Conservation (phyloP, 2,329 filamentous ascomycete species). For the Aspergillus pseudoterreus region DNA sequence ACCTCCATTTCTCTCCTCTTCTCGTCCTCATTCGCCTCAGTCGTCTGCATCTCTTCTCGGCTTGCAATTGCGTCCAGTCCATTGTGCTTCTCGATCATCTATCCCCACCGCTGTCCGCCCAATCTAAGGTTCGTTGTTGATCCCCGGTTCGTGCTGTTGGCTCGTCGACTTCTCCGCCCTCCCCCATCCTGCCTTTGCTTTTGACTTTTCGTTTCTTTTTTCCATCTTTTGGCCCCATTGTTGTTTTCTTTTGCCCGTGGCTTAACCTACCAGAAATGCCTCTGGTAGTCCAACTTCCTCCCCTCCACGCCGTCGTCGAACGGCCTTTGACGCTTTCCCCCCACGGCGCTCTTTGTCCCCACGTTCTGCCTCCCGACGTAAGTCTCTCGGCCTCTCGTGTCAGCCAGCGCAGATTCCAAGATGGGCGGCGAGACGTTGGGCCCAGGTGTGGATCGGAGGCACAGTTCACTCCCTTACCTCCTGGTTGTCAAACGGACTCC, state of each 20-base stretch:
- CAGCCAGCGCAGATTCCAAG: constrained; percentile 5
- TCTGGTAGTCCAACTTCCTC: background rate
- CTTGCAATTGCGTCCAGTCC: background rate
- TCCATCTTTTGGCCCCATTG: background rate
- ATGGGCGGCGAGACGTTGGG: constrained; percentile 7
- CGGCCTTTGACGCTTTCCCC: background rate
- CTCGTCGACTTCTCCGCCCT: background rate
- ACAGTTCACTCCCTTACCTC: constrained; percentile 2
- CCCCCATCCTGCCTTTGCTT: background rate
- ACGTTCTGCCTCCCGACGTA: constrained; percentile 6
- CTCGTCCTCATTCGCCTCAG: background rate
- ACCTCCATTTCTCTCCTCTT: background rate
- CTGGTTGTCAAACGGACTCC: constrained; percentile 4
- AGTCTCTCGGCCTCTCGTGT: constrained; percentile 1
- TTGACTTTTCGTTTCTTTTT: background rate
- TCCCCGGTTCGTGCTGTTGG: too few species aligned
- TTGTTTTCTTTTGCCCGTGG: background rate
- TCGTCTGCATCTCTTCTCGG: background rate
- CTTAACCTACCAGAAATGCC: background rate
- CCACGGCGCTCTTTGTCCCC: constrained; percentile 12
- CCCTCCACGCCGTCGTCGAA: background rate
- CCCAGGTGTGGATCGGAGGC: constrained; percentile 4
- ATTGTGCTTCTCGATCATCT: background rate
- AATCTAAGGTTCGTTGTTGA: too few species aligned
- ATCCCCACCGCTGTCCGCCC: background rate